phyloP scores from a whole-genome alignment of 2,329 filamentous ascomycete genomes.

The Clonostachys rosea region DNA sequence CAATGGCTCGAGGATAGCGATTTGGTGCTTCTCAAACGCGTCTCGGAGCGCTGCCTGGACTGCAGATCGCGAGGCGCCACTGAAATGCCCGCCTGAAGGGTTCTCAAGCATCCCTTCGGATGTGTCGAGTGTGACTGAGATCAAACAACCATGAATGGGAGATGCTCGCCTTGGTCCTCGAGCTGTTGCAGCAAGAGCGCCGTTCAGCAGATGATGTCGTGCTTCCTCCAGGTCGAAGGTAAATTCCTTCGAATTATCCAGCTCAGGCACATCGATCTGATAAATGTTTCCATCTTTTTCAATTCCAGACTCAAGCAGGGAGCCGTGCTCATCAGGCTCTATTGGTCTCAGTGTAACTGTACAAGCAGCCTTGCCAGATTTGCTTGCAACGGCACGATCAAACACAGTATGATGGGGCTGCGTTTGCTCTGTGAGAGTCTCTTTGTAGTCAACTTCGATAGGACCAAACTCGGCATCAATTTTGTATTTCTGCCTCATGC shows the following conservation, averaged over 20 bases:
- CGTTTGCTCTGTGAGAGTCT: slow-evolving; percentile 62
- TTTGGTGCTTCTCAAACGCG: slow-evolving; percentile 45
- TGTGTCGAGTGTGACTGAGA: slow-evolving; percentile 67
- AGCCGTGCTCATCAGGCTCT: slow-evolving; percentile 29
- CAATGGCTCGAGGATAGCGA: slow-evolving; percentile 83
- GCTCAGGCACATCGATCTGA: slow-evolving; percentile 46
- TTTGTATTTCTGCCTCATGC: slow-evolving; percentile 85
- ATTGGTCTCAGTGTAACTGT: slow-evolving; percentile 63
- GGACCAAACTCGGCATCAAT: slow-evolving; percentile 81
- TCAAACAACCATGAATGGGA: slow-evolving; percentile 71
- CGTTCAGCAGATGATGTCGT: slow-evolving; percentile 66
- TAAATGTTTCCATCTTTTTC: slow-evolving; percentile 68
- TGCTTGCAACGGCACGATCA: slow-evolving; percentile 77
- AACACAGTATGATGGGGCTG: slow-evolving; percentile 57
- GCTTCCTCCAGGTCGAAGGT: slow-evolving; percentile 42
- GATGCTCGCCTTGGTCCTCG: slow-evolving; percentile 78
- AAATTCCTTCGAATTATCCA: slow-evolving; percentile 25
- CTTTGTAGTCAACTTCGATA: slow-evolving; percentile 94
- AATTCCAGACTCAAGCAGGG: slow-evolving; percentile 32
- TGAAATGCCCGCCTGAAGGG: slow-evolving; percentile 63
- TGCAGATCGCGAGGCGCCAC: slow-evolving; percentile 56
- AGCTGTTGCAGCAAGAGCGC: slow-evolving; percentile 76
- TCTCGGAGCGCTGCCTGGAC: slow-evolving; percentile 66
- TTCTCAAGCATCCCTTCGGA: slow-evolving; percentile 47
- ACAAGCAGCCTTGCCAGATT: slow-evolving; percentile 73